Conservation (phyloP, 23 red algal genomes). For the Agarophyton chilense region DNA sequence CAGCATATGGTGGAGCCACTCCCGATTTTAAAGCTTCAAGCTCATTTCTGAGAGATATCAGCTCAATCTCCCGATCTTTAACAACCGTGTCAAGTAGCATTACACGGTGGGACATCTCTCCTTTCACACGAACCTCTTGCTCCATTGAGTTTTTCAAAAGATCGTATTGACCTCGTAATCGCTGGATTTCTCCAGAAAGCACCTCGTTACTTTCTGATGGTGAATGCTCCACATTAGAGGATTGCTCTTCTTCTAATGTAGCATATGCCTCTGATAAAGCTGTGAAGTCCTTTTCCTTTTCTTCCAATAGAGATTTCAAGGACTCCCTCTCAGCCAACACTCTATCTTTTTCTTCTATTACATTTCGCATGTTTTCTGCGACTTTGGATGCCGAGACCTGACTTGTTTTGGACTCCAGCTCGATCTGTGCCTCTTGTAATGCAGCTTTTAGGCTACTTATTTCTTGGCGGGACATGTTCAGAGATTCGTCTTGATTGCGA, state of each 20-base stretch:
- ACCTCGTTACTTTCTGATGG: not conserved
- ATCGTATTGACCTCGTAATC: conserved; percentile 16
- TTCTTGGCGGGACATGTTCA: conserved; percentile 51
- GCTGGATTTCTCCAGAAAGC: conserved; percentile 9
- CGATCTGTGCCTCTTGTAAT: conserved; percentile 59
- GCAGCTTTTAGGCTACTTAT: conserved; percentile 39
- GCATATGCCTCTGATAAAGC: conserved; percentile 62
- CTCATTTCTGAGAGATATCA: conserved; percentile 14
- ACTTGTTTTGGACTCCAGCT: conserved; percentile 46
- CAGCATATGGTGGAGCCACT: not conserved
- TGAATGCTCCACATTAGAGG: not conserved
- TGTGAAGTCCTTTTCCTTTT: conserved; percentile 55
- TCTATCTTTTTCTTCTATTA: conserved; percentile 30
- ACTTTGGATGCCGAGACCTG: not conserved
- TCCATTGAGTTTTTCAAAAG: conserved; percentile 30
- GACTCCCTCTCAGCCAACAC: conserved; percentile 13
- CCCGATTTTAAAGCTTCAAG: conserved; percentile 7
- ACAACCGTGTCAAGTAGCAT: conserved; percentile 17
- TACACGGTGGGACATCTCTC: conserved; percentile 9
- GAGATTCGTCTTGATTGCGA: conserved; percentile 69
- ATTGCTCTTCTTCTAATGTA: conserved; percentile 63
- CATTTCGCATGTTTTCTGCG: not conserved
- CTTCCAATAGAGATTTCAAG: conserved; percentile 53
- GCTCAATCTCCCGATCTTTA: conserved; percentile 10
- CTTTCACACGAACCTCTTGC: conserved; percentile 1